A percentile compares a stretch with the other conserved stretches of the same genome.
phyloP scores from a whole-genome alignment of 192 early-diverging fungal species.

The Mortierella antarctica region DNA sequence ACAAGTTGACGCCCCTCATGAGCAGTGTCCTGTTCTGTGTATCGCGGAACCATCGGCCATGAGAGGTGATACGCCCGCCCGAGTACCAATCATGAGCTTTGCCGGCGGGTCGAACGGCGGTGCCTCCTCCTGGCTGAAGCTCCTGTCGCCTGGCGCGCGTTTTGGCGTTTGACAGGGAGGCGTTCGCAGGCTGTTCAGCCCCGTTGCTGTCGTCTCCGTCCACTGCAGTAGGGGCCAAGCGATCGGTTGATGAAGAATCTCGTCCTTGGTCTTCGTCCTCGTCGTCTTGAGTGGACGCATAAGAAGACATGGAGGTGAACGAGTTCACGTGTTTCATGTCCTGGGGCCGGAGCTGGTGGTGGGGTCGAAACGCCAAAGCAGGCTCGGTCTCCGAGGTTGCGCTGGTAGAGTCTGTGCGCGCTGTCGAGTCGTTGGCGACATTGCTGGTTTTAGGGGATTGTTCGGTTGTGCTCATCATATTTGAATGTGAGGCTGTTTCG shows the following conservation, averaged over 20 bases:
- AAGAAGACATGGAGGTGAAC: slow-evolving; percentile 56
- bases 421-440: background rate
- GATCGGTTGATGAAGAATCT: background rate
- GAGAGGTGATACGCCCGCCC: slow-evolving; percentile 40
- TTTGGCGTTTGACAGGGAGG: background rate
- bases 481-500: too few species aligned
- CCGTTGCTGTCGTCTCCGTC: background rate
- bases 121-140: slow-evolving; percentile 33
- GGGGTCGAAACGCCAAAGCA: slow-evolving; percentile 23
- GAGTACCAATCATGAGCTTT: slow-evolving; percentile 56
- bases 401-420: background rate
- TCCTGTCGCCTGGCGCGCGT: slow-evolving; percentile 1
- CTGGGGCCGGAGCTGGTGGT: slow-evolving; percentile 44
- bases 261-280: slow-evolving; percentile 5
- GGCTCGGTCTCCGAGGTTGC: slow-evolving; percentile 4
- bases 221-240: background rate
- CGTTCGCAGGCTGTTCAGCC: background rate
- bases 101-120: slow-evolving; percentile 28
- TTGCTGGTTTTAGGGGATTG: too few species aligned
- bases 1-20: slow-evolving; percentile 83
- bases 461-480: too few species aligned
- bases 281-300: slow-evolving; percentile 40
- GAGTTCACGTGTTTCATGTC: slow-evolving; percentile 40
- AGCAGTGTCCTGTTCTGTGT: slow-evolving; percentile 66
- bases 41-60: slow-evolving; percentile 63